phyloP scores from a whole-genome alignment of 768 basidiomycete species.

The Vishniacozyma victoriae region DNA sequence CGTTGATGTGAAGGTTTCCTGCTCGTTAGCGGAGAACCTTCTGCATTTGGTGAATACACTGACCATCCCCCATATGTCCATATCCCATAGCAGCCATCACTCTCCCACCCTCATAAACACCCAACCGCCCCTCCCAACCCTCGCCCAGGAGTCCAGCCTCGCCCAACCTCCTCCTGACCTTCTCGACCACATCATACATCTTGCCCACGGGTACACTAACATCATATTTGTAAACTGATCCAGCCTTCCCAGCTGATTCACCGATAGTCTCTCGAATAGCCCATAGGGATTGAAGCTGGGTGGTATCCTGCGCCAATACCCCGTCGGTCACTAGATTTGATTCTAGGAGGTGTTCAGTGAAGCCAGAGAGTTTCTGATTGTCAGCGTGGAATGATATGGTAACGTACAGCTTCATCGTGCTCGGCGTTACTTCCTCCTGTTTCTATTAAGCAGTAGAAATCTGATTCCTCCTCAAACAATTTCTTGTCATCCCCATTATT shows the following conservation, averaged over 20 bases:
- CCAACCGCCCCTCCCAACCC: slow-evolving; percentile 55
- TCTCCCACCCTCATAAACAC: slow-evolving; percentile 5
- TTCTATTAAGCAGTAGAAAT: slow-evolving; percentile 82
- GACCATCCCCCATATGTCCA: slow-evolving; percentile 94
- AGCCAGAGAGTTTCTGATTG: slow-evolving; percentile 68
- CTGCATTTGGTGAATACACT: slow-evolving; percentile 32
- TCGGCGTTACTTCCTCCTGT: slow-evolving; percentile 88
- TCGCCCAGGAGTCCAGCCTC: slow-evolving; percentile 52
- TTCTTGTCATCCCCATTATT: slow-evolving; percentile 63
- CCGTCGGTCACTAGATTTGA: slow-evolving; percentile 79
- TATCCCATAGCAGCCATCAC: slow-evolving; percentile 86
- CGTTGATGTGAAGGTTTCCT: slow-evolving; percentile 93
- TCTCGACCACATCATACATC: slow-evolving; percentile 83
- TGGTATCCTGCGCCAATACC: slow-evolving; percentile 79
- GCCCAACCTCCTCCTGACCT: slow-evolving; percentile 64
- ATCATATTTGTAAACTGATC: slow-evolving; percentile 95
- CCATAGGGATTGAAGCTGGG: slow-evolving; percentile 87
- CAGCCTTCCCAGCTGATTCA: slow-evolving; percentile 86
- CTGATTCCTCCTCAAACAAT: slow-evolving; percentile 70
- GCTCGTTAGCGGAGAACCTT: background rate
- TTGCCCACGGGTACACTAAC: slow-evolving; percentile 77
- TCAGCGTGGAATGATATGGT: background rate
- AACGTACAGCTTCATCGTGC: slow-evolving; percentile 81
- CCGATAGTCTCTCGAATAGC: slow-evolving; percentile 83
- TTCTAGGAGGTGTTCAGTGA: slow-evolving; percentile 68